Base-by-base conservation (phyloP, 225 moss, liverwort and hornwort species). In the Sphagnum tenellum region DNA sequence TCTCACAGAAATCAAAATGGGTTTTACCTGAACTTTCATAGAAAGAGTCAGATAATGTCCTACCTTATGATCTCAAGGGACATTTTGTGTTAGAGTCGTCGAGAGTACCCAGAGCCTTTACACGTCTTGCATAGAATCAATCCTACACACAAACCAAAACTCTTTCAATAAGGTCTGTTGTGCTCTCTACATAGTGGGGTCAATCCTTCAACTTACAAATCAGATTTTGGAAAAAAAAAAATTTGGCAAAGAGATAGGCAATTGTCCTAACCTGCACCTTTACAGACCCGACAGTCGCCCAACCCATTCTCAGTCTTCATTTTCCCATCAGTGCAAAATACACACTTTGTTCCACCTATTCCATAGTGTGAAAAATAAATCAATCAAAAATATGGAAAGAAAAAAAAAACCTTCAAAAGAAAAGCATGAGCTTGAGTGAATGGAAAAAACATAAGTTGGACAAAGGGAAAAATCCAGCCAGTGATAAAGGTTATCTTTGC, bases 31-130 rank as follows among this genome's bases (percentile, higher is more conserved):
- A 29, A 29, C 29, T 29, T 67, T 49, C 8, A 12, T 12, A 71
- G 59, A 60, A 66, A 49, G 49, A 48, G 72, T 59, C 10, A 7
- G 61, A 62, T 69, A 64, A 69, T 65, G 47, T 58, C 65, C 74
- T 55, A 72, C 49, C 62, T 70, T 62, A 47, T 74, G 3, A 59
- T 55, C 66, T 62, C 49, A 57, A 29, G 29, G 29, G 29, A 29
- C 29, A 29, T 29, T 29, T 29, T 29, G 29, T 29, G 29, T 92
- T 78, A 96, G 67, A 92, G 66, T 56, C 85, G 78, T 62, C 86
- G 83, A 60, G 92, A 98, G 66, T 89, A 98, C 59, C 96, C 96
- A 44, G 96, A 87, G n/a, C 96, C 96, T 78, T 77, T 89, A 76
- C 96, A 98, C 9, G 74, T 87, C 72, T 82, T 98, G 80, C 96